A percentile compares a stretch with the other conserved stretches of the same genome.
Evolutionary conservation across 2,329 filamentous ascomycete genomes (phyloP).

Genomic region (Dactylellina haptotyla): DNA sequence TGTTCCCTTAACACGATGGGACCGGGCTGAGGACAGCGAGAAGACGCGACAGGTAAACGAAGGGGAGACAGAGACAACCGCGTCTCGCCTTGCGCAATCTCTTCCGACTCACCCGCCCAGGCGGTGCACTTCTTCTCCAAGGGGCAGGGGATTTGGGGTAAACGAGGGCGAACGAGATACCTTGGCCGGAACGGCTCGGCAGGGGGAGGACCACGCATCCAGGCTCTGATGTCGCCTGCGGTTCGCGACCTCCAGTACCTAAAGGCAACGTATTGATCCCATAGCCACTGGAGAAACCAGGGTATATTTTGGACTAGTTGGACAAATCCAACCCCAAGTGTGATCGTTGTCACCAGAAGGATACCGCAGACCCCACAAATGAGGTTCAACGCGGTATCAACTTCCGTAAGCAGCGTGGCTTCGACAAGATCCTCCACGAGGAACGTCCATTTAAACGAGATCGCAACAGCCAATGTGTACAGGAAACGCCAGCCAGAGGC

Average conservation of each 20-base stretch:
- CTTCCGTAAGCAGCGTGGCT: neutral
- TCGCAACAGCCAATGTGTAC: neutral
- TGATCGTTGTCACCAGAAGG: neutral
- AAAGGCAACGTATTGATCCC: conserved; percentile 15
- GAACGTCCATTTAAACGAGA: conserved; percentile 6
- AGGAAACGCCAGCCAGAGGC: conserved; percentile 21
- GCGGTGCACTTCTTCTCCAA: conserved; percentile 17
- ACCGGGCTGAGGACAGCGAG: conserved; percentile 3
- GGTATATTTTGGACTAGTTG: conserved; percentile 27
- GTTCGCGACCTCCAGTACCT: conserved; percentile 24
- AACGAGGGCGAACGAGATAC: conserved; percentile 32
- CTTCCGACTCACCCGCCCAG: conserved; percentile 24
- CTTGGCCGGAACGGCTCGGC: neutral
- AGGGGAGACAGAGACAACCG: neutral
- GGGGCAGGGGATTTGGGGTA: conserved; percentile 9
- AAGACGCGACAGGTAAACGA: neutral
- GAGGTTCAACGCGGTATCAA: neutral
- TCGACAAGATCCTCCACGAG: neutral
- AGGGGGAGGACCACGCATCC: conserved; percentile 1
- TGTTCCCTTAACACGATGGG: neutral
- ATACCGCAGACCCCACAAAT: neutral
- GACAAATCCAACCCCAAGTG: neutral
- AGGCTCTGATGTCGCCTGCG: conserved; percentile 6
- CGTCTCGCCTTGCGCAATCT: neutral
- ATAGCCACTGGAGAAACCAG: conserved; percentile 2